Evolutionary conservation across 2,329 filamentous ascomycete genomes (phyloP), one percentile per base, ranked within the genome.

Genomic region (Fusarium gaditjirri): DNA sequence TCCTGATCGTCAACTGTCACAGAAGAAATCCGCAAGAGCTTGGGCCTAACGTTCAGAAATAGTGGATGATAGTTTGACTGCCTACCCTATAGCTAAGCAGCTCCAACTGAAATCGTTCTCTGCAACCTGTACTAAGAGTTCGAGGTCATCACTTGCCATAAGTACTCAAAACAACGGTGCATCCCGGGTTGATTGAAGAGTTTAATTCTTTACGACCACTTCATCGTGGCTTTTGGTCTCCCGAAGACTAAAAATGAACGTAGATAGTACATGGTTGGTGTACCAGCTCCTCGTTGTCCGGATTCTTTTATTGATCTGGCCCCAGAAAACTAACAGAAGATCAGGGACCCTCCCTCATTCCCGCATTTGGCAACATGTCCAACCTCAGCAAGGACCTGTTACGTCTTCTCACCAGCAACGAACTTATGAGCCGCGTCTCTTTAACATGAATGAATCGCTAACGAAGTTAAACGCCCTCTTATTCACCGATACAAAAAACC

Each of bases 21-120:
- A 42, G 27, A 47, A 69, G 42, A 65, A 73, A 56, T 59, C 52
- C 27, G 11, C 41, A 31, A 46, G 55, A 71, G 70, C 70, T 73
- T 65, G 50, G 70, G 46, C 70, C 65, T 42, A 39, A 29, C 27
- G 27, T 29, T 29, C 27, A n/a, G 17, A n/a, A 35, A 47, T 33
- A 60, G 46, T 61, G 64, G 52, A 69, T 39, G 54, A 36, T 25
- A 41, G 14, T 16, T 29, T 14, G 10, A 25, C 11, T 25, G 29
- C 16, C 13, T 73, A 73, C 70, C 70, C 70, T 73, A 33, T 17
- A 73, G 39, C 21, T 17, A 5, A 12, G 10, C 27, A 4, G 31
- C 17, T 14, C 17, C n/a, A 49, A 25, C 17, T 21, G n/a, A 35
- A 25, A 17, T 41, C 21, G 7, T 16, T 39, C n/a, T 27, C 14